Evolutionary conservation across 768 basidiomycete genomes (phyloP).

Genomic region (Hygrocybe coccinea): DNA sequence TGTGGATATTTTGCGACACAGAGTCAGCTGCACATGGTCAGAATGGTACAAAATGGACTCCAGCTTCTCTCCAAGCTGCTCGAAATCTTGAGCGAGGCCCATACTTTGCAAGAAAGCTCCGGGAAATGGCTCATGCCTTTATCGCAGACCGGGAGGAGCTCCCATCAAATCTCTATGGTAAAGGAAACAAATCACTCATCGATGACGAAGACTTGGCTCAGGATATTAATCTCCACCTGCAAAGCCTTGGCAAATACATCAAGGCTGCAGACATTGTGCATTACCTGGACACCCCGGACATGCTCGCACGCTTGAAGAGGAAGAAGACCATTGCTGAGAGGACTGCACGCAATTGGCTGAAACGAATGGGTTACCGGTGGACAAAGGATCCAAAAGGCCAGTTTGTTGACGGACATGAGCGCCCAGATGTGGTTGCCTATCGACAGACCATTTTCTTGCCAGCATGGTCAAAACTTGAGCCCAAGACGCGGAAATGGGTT

Average conservation of each 20-base stretch:
- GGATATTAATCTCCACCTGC: too few species aligned
- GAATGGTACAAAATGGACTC: background rate
- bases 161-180: too few species aligned
- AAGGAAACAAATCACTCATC: background rate
- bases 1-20: background rate
- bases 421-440: conserved; percentile 29
- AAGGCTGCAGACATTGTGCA: conserved; percentile 11
- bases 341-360: too few species aligned
- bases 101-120: background rate
- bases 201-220: conserved; percentile 6
- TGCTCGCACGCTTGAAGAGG: too few species aligned
- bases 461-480: conserved; percentile 9
- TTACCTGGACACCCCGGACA: too few species aligned
- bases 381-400: conserved; percentile 18
- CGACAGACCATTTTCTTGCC: conserved; percentile 21
- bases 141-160: too few species aligned
- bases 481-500: conserved; percentile 2
- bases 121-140: too few species aligned
- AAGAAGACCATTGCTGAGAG: too few species aligned
- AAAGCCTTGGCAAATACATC: too few species aligned
- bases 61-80: background rate
- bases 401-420: conserved; percentile 33
- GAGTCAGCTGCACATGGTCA: background rate
- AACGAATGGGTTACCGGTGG: too few species aligned
- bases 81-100: background rate